These are phyloP conservation scores for Kurtzmaniella quercitrusa DNA, from an alignment of 1,139 yeast species.

Conservation along the genomic window DNA sequence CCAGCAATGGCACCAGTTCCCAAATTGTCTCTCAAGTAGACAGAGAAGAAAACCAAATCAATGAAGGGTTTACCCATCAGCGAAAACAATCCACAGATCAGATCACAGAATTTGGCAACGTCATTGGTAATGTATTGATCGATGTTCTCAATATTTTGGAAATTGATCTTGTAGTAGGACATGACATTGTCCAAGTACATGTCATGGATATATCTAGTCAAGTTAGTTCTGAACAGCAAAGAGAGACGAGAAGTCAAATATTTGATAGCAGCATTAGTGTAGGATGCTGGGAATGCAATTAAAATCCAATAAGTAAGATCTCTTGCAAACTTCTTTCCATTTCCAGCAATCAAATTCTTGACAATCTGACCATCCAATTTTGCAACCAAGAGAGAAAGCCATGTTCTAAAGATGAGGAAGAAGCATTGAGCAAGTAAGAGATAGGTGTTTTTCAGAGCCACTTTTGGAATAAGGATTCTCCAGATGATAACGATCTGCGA, in stretches of 20 bases:
- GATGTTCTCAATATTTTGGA: conserved; percentile 46
- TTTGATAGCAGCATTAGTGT: conserved; percentile 87
- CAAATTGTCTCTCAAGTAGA: conserved; percentile 77
- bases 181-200: conserved; percentile 76
- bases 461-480: conserved; percentile 74
- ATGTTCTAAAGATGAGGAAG: conserved; percentile 77
- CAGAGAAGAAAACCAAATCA: conserved; percentile 81
- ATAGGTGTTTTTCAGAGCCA: conserved; percentile 64
- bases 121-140: conserved; percentile 87
- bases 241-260: conserved; percentile 75
- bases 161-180: conserved; percentile 75
- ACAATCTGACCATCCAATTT: conserved; percentile 90
- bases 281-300: conserved; percentile 90
- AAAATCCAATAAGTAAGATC: conserved; percentile 84
- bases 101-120: conserved; percentile 74
- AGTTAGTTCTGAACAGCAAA: conserved; percentile 77
- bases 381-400: conserved; percentile 82
- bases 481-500: conserved; percentile 74
- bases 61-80: conserved; percentile 89
- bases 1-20: conserved; percentile 85
- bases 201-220: conserved; percentile 86
- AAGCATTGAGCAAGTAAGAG: conserved; percentile 68
- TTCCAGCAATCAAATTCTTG: conserved; percentile 80
- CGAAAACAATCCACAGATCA: conserved; percentile 80
- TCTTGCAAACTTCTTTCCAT: conserved; percentile 68